Evolutionary conservation across 768 basidiomycete species (phyloP), one percentile per base, ranked within the genome.

Genomic region (Cytidiella melzeri): DNA sequence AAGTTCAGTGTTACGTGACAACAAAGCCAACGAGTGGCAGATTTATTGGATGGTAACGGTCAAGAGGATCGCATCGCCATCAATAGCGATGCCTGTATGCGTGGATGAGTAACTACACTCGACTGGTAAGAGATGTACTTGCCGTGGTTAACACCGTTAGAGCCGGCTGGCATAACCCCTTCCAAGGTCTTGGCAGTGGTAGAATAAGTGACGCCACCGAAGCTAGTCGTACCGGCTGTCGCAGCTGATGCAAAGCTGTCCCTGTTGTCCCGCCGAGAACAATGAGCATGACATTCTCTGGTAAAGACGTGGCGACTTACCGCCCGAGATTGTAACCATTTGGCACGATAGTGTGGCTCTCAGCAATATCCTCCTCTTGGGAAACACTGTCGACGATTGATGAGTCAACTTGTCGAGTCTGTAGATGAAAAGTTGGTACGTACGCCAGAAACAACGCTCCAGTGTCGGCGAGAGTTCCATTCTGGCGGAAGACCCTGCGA

Each of bases 401-500:
- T 25, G 1, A 4, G 12, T 41, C 18, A 21, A 25, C 1, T 40
- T 19, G 12, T 39, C 24, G 41, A 25, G 19, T n/a, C 39, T 36
- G n/a, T 27, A 34, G 34, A 23, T 37, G 24, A 20, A 21, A 15
- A 23, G 20, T 23, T 7, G 10, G 2, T 1, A 64, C 77, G 56
- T 60, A 81, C 77, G 77, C 79, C 18, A 81, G 68, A 63, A 86
- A 87, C 24, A 84, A 61, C 3, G 75, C 73, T 0, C 69, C 68
- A 26, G 62, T 76, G 44, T 73, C 34, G 1, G 81, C 83, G 13
- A 24, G 19, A 3, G 75, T 60, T 1, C 83, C 83, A 53, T 84
- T 79, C 61, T 86, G 83, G 37, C 71, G 72, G 61, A 61, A 84
- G 4, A 79, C 68, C 12, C 80, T 80, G 39, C 36, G 50, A 13